Percentiles rank a stretch among this genome's conserved stretches.
These are phyloP conservation scores for Tylopilus intermedius DNA, from an alignment of 768 basidiomycete genomes.

Conservation along the genomic window DNA sequence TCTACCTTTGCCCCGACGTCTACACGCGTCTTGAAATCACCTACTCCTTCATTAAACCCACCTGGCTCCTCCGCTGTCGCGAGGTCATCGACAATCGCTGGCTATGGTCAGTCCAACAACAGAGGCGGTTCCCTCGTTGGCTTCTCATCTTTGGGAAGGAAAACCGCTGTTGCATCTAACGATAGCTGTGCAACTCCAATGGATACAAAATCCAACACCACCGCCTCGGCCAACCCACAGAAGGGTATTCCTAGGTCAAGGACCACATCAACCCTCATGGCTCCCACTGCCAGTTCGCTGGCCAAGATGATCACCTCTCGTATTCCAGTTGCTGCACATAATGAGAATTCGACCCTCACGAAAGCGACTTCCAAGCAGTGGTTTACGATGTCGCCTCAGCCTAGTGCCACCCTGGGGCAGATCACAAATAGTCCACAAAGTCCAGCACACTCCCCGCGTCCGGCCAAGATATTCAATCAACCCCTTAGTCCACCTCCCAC, in stretches of 20 bases:
- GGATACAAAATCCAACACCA: slow-evolving; percentile 24
- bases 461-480: slow-evolving; percentile 48
- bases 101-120: slow-evolving; percentile 14
- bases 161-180: slow-evolving; percentile 23
- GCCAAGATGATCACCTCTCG: slow-evolving; percentile 45
- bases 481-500: slow-evolving; percentile 36
- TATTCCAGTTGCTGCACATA: slow-evolving; percentile 19
- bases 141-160: slow-evolving; percentile 39
- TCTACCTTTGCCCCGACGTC: slow-evolving; percentile 17
- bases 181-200: slow-evolving; percentile 25
- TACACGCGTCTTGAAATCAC: slow-evolving; percentile 18
- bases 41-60: slow-evolving; percentile 15
- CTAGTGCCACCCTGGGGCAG: slow-evolving; percentile 24
- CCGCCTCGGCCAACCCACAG: slow-evolving; percentile 2
- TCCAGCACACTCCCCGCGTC: slow-evolving; percentile 9
- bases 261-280: slow-evolving; percentile 51
- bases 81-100: slow-evolving; percentile 15
- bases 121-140: slow-evolving; percentile 18
- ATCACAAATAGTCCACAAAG: slow-evolving; percentile 32
- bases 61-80: slow-evolving; percentile 11
- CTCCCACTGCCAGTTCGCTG: slow-evolving; percentile 74
- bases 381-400: slow-evolving; percentile 9
- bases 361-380: slow-evolving; percentile 16
- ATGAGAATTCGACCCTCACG: slow-evolving; percentile 11
- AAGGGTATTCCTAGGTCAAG: slow-evolving; percentile 23